Evolutionary conservation across 257 asterid genomes (phyloP), one percentile per base, ranked within the genome.

Genomic region (Capsicum pubescens): DNA sequence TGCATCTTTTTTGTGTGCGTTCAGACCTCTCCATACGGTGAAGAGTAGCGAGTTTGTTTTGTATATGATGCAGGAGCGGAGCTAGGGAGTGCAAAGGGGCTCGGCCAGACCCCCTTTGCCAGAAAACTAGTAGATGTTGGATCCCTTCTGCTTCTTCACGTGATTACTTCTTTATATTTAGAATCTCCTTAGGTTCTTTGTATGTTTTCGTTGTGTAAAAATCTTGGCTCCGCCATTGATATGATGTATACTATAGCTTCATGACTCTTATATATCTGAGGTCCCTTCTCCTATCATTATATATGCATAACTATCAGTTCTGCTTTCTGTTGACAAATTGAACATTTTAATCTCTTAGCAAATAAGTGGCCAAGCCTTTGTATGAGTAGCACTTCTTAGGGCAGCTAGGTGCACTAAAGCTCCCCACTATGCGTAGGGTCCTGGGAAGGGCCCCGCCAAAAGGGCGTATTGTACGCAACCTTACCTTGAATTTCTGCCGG

Each of bases 11-110:
- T 32, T 16, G 12, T 69, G 56, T 52, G 0, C 60, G 44, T 72
- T 48, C 19, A 21, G 80, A 72, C 10, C 59, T 76, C 63, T 8
- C 81, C 63, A 76, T 13, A 50, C 17, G 5, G 42, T 48, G 46
- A 72, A 72, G 7, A 50, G 50, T 21, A 21, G 19, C 26, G 63
- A 76, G 63, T 76, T 76, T 13, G 44, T 76, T 74, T 52, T 76
- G 63, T 26, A 76, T 9, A 13, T 19, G 16, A 70, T 70, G 78
- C 8, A 70, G 54, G 4, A 42, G 0, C 6, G 2, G 55, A 69
- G 50, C 55, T 42, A 69, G 32, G 32, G 32, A 32, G 61, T 1
- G 61, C 19, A 5, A 5, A 2, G 19, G 61, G 8, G 0, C 1
- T 39, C 9, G 0, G 39, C 54, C 26, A 15, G 42, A 42, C 32